Evolutionary conservation across 768 basidiomycete species (phyloP).

Genomic region (Jaapia argillacea): DNA sequence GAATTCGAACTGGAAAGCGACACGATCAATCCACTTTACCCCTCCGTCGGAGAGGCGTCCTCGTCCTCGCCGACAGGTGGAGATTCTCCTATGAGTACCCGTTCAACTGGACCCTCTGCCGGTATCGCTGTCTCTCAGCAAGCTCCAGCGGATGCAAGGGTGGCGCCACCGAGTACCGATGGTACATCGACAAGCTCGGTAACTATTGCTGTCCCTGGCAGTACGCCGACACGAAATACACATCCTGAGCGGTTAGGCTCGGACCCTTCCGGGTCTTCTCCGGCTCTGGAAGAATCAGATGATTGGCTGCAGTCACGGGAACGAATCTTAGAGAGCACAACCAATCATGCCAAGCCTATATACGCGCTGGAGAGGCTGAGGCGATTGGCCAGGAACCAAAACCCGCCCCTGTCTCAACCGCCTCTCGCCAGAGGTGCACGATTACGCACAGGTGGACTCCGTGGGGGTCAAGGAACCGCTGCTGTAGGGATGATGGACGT

Average conservation of each 20-base stretch:
- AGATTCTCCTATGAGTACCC: background rate
- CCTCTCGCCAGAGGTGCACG: slow-evolving; percentile 1
- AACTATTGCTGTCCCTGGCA: background rate
- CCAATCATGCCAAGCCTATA: slow-evolving; percentile 54
- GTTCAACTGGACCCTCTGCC: background rate
- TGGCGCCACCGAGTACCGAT: background rate
- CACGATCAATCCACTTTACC: slow-evolving; percentile 58
- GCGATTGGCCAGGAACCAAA: slow-evolving; percentile 24
- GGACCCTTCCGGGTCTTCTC: background rate
- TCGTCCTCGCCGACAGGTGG: background rate
- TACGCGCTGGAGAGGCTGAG: slow-evolving; percentile 62
- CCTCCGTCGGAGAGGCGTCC: slow-evolving; percentile 11
- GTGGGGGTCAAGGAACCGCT: slow-evolving; percentile 13
- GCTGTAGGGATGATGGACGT: slow-evolving; percentile 67
- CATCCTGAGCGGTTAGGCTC: background rate
- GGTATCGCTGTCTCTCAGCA: background rate
- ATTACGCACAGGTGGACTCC: slow-evolving; percentile 8
- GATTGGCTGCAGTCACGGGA: slow-evolving; percentile 40
- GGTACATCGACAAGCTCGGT: background rate
- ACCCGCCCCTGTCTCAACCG: background rate
- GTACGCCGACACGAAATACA: background rate
- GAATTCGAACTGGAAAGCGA: slow-evolving; percentile 78
- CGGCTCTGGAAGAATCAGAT: slow-evolving; percentile 12
- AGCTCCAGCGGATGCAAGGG: background rate
- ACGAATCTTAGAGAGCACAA: slow-evolving; percentile 62